These are phyloP conservation scores for Pyrenula aspistea DNA, from an alignment of 495 filamentous ascomycete genomes.

Conservation along the genomic window DNA sequence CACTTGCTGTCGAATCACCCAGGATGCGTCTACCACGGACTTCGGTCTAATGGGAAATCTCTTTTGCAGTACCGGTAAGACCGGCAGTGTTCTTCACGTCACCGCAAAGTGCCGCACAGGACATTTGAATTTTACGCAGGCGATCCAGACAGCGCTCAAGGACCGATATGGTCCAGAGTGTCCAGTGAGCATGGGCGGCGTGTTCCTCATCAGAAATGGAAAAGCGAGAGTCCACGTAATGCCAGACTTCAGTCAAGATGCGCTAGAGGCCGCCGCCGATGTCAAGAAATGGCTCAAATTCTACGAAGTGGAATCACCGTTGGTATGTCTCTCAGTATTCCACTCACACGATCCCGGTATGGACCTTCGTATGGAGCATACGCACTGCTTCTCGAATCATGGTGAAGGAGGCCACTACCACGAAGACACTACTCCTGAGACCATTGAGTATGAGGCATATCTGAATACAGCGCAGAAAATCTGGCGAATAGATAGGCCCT, in stretches of 20 bases:
- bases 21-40: constrained; percentile 12
- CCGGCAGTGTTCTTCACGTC: constrained; percentile 22
- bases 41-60: constrained; percentile 29
- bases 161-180: constrained; percentile 15
- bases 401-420: constrained; percentile 27
- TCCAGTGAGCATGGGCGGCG: constrained; percentile 22
- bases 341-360: constrained; percentile 23
- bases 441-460: constrained; percentile 30
- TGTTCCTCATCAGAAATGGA: constrained; percentile 22
- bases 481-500: constrained; percentile 23
- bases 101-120: constrained; percentile 16
- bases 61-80: constrained; percentile 17
- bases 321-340: constrained; percentile 25
- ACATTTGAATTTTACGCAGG: constrained; percentile 17
- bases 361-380: constrained; percentile 28
- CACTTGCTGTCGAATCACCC: constrained; percentile 7
- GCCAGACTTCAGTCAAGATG: constrained; percentile 24
- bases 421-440: constrained; percentile 16
- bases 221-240: constrained; percentile 28
- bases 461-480: constrained; percentile 21
- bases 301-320: constrained; percentile 20
- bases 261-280: constrained; percentile 6
- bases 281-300: constrained; percentile 20
- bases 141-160: constrained; percentile 16
- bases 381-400: constrained; percentile 26